phyloP scores from a whole-genome alignment of 495 filamentous ascomycete species.

The Hyaloscypha variabilis region DNA sequence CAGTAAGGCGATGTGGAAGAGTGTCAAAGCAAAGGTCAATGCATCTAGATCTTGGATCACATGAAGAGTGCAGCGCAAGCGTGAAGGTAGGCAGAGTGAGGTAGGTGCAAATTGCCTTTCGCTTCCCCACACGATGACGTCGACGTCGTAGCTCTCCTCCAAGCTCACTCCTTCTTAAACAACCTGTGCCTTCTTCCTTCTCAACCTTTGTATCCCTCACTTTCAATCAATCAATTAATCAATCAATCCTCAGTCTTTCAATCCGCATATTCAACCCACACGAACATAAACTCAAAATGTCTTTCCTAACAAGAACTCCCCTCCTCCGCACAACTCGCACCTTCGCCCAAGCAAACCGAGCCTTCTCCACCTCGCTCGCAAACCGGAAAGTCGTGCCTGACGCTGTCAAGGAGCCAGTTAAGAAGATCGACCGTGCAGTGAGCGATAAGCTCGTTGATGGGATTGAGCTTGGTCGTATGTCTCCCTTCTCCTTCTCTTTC shows the following conservation, averaged over 20 bases:
- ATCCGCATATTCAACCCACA: too few species aligned
- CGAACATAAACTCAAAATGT: conserved; percentile 40
- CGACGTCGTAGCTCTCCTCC: conserved; percentile 2
- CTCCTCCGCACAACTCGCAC: conserved; percentile 36
- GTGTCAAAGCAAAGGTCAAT: too few species aligned
- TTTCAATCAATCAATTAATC: neutral
- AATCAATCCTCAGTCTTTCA: conserved; percentile 10
- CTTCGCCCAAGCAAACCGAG: conserved; percentile 17
- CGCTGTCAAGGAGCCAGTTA: conserved; percentile 51
- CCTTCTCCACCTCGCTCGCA: conserved; percentile 44
- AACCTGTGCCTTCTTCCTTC: neutral
- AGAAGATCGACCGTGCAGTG: conserved; percentile 52
- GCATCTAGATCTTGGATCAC: too few species aligned
- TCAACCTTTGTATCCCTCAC: neutral
- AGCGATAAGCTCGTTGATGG: conserved; percentile 58
- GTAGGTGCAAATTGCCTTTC: neutral
- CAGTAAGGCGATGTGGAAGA: too few species aligned
- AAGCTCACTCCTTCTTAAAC: neutral
- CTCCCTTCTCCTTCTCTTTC: neutral
- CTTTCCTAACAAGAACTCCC: conserved; percentile 46
- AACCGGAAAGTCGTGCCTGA: conserved; percentile 46
- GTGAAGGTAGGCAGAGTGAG: too few species aligned
- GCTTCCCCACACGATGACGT: conserved; percentile 18
- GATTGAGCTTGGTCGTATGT: conserved; percentile 53
- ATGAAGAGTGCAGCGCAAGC: too few species aligned